Evolutionary conservation across 1,284 basidiomycete species (phyloP), one percentile per base, ranked within the genome.

Genomic region (Cryptococcus sp.): DNA sequence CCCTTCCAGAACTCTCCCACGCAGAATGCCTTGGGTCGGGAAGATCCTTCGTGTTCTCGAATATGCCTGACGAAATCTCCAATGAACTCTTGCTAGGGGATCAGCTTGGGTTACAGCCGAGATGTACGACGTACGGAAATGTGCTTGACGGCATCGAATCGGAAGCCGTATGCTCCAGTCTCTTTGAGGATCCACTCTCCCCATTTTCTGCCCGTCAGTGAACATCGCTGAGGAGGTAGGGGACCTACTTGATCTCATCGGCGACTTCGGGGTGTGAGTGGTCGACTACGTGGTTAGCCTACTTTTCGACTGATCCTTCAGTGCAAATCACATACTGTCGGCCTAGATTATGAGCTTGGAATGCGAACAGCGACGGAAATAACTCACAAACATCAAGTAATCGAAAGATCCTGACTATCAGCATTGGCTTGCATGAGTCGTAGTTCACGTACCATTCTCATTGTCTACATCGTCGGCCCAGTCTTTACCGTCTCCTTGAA

Each of bases 71-170:
- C 78, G 55, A 83, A 83, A 43, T 81, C 71, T 41, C 67, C 70
- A 44, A 82, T 79, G 61, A 82, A 82, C 0, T 62, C 64, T 48
- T 57, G 67, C 64, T 70, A 42, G 11, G 11, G 9, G 19, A 2
- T 25, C 10, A 42, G 22, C n/a, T 19, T 19, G 39, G 14, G 34
- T 23, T 21, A 14, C 13, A 9, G 9, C 16, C 4, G 11, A 16
- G 32, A 13, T 4, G 19, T 7, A 22, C n/a, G 19, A 52, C 64
- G 52, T 50, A 73, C 70, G 3, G 70, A 72, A 47, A 74, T 74
- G 60, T 73, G 72, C 69, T 92, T 93, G 64, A 91, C 87, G 11
- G 91, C 91, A 63, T 93, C 91, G 34, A 93, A 80, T 42, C 91
- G 80, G 73, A 92, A 91, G 2, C 91, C 91, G 24, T 78, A 77